Percentiles rank a stretch among this genome's conserved stretches.
Conservation (phyloP, 2,329 filamentous ascomycete genomes). For the Thielaviopsis euricoi region DNA sequence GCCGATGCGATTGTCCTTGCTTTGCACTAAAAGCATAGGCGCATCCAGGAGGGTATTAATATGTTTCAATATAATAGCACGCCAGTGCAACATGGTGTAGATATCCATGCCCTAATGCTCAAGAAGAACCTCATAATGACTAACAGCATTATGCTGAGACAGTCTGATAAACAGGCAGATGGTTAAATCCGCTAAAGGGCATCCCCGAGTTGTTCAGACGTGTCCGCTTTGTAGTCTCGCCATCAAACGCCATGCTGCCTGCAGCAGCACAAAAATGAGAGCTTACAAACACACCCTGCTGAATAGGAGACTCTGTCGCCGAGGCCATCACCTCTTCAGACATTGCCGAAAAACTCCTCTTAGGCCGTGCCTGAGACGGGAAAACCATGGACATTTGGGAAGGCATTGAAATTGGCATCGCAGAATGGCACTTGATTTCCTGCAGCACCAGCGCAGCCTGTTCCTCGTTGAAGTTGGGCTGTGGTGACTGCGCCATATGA, state of each 20-base stretch:
- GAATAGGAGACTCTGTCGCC: background rate
- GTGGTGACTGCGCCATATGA: background rate
- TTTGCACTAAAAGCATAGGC: background rate
- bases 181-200: background rate
- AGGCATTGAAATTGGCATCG: background rate
- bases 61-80: background rate
- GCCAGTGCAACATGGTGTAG: background rate
- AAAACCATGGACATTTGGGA: background rate
- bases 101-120: too few relatives aligned
- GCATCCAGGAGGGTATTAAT: background rate
- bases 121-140: background rate
- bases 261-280: background rate
- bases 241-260: background rate
- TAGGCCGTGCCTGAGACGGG: background rate
- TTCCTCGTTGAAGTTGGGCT: background rate
- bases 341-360: background rate
- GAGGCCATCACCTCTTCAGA: background rate
- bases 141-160: background rate
- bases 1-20: background rate
- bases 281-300: background rate
- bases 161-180: background rate
- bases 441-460: slow-evolving; percentile 6
- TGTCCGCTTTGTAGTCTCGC: background rate
- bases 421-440: slow-evolving; percentile 1
- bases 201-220: background rate